Percentiles rank a stretch among this genome's conserved stretches.
phyloP scores from a whole-genome alignment of 1,284 basidiomycete genomes.

The Puccinia brachypodii region DNA sequence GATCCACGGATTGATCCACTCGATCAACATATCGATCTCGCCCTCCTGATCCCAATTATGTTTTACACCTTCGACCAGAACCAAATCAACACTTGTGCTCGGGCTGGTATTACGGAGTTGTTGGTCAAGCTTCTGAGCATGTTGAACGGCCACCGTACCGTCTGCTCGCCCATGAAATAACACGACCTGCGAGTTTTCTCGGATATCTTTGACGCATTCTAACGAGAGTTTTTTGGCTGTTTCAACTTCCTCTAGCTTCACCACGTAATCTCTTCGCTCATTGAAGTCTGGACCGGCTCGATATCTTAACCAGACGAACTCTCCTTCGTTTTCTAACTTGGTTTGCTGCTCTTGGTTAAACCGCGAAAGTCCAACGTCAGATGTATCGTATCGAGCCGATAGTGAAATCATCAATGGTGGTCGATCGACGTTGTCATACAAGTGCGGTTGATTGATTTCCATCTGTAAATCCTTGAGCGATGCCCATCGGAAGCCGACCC shows the following conservation, averaged over 20 bases:
- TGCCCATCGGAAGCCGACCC: slow-evolving; percentile 6
- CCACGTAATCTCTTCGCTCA: slow-evolving; percentile 13
- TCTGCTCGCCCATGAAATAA: slow-evolving; percentile 22
- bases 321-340: slow-evolving; percentile 15
- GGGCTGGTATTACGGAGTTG: neutral
- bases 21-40: slow-evolving; percentile 16
- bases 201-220: neutral
- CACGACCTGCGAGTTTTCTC: neutral
- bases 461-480: neutral
- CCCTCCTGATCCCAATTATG: slow-evolving; percentile 35
- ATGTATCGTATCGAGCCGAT: slow-evolving; percentile 21
- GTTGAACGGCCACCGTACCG: slow-evolving; percentile 9
- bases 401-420: slow-evolving; percentile 22
- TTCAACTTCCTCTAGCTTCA: slow-evolving; percentile 12
- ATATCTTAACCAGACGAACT: slow-evolving; percentile 21
- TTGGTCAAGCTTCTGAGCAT: slow-evolving; percentile 16
- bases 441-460: neutral
- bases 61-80: slow-evolving; percentile 26
- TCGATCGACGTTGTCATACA: slow-evolving; percentile 13
- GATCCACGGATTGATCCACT: slow-evolving; percentile 16
- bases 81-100: slow-evolving; percentile 2
- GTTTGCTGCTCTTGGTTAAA: slow-evolving; percentile 18
- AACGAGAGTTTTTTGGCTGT: neutral
- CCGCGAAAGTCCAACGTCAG: slow-evolving; percentile 23
- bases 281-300: neutral